A percentile compares a stretch with the other conserved stretches of the same genome.
Evolutionary conservation across 768 basidiomycete species (phyloP).

Genomic region (Suillus clintonianus): DNA sequence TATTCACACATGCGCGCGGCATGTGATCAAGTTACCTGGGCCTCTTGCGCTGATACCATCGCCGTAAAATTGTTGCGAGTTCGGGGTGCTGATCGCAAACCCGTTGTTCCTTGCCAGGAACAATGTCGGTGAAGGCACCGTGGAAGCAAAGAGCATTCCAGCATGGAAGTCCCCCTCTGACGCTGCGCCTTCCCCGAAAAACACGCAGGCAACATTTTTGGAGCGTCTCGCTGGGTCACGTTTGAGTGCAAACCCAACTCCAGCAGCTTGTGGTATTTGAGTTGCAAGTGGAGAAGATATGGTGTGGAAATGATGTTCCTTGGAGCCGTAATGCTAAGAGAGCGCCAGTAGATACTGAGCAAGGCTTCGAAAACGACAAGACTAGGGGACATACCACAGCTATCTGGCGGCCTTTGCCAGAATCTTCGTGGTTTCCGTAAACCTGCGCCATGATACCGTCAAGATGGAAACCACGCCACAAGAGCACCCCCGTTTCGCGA

Average conservation of each 20-base stretch:
- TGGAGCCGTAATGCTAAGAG: constrained; percentile 80
- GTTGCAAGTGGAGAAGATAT: constrained; percentile 94
- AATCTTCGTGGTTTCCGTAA: constrained; percentile 85
- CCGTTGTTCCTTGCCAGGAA: constrained; percentile 85
- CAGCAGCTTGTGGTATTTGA: constrained; percentile 93
- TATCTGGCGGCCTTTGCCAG: constrained; percentile 90
- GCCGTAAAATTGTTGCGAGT: constrained; percentile 85
- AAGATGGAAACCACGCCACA: constrained; percentile 86
- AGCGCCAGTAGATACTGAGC: constrained; percentile 11
- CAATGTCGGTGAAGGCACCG: constrained; percentile 70
- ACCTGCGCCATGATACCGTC: constrained; percentile 89
- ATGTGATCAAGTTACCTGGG: constrained; percentile 47
- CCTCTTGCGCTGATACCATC: constrained; percentile 93
- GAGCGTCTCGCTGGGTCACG: constrained; percentile 69
- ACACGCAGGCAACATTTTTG: constrained; percentile 82
- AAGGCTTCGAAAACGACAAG: background rate
- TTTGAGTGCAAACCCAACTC: constrained; percentile 86
- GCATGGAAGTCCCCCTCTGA: constrained; percentile 97
- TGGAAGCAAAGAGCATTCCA: constrained; percentile 78
- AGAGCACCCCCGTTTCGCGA: constrained; percentile 86
- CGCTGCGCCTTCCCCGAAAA: constrained; percentile 93
- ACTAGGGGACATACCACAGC: constrained; percentile 64
- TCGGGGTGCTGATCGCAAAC: constrained; percentile 93
- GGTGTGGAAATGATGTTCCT: constrained; percentile 84
- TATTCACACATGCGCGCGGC: background rate